These are phyloP conservation scores for Suhomyces bribrorum DNA, from an alignment of 1,139 yeast species.

Conservation along the genomic window DNA sequence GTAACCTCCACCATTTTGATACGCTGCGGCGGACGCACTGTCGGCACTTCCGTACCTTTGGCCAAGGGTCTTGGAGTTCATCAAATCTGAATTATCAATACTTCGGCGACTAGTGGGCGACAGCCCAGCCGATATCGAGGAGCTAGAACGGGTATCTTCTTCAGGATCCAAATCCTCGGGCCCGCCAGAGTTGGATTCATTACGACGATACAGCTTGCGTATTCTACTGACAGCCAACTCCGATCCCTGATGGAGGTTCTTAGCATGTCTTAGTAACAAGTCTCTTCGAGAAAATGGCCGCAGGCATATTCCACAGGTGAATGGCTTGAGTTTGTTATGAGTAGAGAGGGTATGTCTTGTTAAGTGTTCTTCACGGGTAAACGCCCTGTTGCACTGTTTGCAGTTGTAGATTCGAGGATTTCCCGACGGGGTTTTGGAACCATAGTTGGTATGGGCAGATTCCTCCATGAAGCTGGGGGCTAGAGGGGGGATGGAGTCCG, in stretches of 20 bases:
- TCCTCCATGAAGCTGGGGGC: slow-evolving; percentile 1
- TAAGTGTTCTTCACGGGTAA: slow-evolving; percentile 51
- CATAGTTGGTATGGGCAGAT: slow-evolving; percentile 27
- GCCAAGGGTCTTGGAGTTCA: slow-evolving; percentile 1
- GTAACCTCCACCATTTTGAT: neutral
- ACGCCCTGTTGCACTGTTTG: slow-evolving; percentile 46
- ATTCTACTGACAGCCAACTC: slow-evolving; percentile 48
- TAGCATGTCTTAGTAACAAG: slow-evolving; percentile 33
- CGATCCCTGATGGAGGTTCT: slow-evolving; percentile 33
- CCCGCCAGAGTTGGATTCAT: slow-evolving; percentile 9
- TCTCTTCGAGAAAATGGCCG: slow-evolving; percentile 35
- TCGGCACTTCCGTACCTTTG: neutral
- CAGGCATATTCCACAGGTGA: slow-evolving; percentile 33
- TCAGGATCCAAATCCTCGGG: slow-evolving; percentile 3
- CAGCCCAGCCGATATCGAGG: slow-evolving; percentile 3
- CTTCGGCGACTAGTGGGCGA: slow-evolving; percentile 12
- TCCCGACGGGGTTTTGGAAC: slow-evolving; percentile 48
- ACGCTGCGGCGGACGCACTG: neutral
- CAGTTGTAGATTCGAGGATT: slow-evolving; percentile 48
- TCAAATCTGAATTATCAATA: slow-evolving; percentile 12
- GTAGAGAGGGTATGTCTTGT: slow-evolving; percentile 48
- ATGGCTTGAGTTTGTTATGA: slow-evolving; percentile 50
- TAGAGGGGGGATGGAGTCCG: neutral
- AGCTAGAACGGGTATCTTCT: slow-evolving; percentile 4
- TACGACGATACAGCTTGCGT: slow-evolving; percentile 38